These are phyloP conservation scores for Thermothelomyces thermophilus DNA, from an alignment of 2,329 filamentous ascomycete genomes.

Conservation along the genomic window DNA sequence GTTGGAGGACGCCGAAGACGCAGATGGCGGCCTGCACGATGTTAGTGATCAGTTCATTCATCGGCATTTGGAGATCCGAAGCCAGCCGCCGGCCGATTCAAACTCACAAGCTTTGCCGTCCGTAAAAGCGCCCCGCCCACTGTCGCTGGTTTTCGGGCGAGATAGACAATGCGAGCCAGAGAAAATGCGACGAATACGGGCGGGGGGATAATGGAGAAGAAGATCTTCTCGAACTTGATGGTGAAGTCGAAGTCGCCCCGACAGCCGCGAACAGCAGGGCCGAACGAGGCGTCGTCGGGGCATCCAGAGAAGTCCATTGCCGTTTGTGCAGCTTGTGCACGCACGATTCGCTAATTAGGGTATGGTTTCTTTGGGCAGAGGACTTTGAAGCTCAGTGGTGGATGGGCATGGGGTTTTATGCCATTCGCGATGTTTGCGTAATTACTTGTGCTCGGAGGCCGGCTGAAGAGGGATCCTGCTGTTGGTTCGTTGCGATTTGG, in stretches of 20 bases:
- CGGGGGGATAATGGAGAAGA: conserved; percentile 40
- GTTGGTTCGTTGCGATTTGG: no score
- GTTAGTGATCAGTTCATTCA: no score
- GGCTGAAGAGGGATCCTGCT: no score
- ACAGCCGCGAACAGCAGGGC: conserved; percentile 40
- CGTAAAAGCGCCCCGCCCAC: conserved; percentile 25
- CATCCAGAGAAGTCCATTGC: conserved; percentile 21
- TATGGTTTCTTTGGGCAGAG: no score
- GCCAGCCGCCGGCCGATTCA: no score
- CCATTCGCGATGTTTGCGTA: no score
- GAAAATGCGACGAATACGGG: conserved; percentile 34
- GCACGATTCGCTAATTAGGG: no score
- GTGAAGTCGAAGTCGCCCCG: conserved; percentile 46
- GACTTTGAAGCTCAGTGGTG: no score
- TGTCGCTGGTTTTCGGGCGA: conserved; percentile 23
- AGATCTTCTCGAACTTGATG: conserved; percentile 41
- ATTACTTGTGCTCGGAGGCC: no score
- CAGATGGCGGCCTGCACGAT: conserved; percentile 22
- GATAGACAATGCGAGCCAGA: conserved; percentile 28
- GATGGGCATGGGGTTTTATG: no score
- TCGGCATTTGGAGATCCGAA: no score
- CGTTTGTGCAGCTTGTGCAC: no score
- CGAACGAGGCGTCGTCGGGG: conserved; percentile 35
- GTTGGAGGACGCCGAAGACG: conserved; percentile 28
- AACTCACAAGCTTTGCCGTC: conserved; percentile 29